Conservation (phyloP, 139 green algal genomes). For the Dunaliella primolecta region DNA sequence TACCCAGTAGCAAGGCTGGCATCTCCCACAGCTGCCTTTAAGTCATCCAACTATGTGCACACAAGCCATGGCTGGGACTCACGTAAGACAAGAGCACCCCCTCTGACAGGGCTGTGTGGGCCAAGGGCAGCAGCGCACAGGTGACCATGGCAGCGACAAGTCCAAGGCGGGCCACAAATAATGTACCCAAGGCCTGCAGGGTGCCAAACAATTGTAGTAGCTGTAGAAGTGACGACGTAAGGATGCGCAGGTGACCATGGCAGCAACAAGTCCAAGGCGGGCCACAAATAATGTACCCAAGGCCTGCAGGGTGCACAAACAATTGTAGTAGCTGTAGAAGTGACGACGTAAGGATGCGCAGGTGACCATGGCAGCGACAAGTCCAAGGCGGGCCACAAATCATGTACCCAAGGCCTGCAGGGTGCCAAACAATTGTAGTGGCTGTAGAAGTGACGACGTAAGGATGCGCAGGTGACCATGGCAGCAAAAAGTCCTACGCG, state of each 20-base stretch:
- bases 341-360: too few relatives aligned
- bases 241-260: slow-evolving; percentile 29
- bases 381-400: slow-evolving; percentile 32
- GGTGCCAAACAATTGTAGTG: too few relatives aligned
- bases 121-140: slow-evolving; percentile 37
- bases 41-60: too few relatives aligned
- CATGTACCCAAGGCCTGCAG: slow-evolving; percentile 29
- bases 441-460: too few relatives aligned
- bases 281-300: slow-evolving; percentile 38
- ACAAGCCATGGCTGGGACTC: too few relatives aligned
- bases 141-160: slow-evolving; percentile 31
- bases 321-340: too few relatives aligned
- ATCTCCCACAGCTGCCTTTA: too few relatives aligned
- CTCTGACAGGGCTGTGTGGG: slow-evolving; percentile 19
- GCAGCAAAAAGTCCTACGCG: slow-evolving; percentile 36
- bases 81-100: background rate
- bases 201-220: too few relatives aligned
- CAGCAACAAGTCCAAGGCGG: slow-evolving; percentile 35
- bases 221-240: too few relatives aligned
- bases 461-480: slow-evolving; percentile 30
- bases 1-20: too few relatives aligned
- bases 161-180: slow-evolving; percentile 34
- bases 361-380: slow-evolving; percentile 29
- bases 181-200: slow-evolving; percentile 26
- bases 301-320: background rate